Percentiles rank a stretch among this genome's conserved stretches.
These are phyloP conservation scores for Talaromyces stipitatus DNA, from an alignment of 495 filamentous ascomycete species.

Conservation along the genomic window DNA sequence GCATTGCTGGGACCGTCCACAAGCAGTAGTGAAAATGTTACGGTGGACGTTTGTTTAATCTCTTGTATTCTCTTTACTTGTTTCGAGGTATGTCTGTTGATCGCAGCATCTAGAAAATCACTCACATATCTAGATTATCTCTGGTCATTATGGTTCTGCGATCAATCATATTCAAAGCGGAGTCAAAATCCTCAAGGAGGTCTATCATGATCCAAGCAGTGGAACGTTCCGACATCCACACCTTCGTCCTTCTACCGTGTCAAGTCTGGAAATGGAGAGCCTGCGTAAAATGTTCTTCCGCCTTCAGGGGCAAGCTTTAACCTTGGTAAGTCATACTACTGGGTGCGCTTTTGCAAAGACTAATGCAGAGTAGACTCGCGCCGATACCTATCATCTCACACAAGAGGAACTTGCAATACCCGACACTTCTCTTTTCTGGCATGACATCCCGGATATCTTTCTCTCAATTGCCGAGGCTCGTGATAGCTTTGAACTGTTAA, in stretches of 20 bases:
- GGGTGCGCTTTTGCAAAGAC: background rate
- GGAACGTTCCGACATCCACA: slow-evolving; percentile 9
- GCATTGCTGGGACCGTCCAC: slow-evolving; percentile 7
- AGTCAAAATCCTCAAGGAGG: slow-evolving; percentile 20
- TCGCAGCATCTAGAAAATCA: background rate
- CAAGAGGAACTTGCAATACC: background rate
- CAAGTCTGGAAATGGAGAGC: slow-evolving; percentile 3
- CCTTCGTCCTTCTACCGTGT: slow-evolving; percentile 6
- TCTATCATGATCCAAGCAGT: slow-evolving; percentile 8
- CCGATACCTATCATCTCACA: background rate
- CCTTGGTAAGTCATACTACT: slow-evolving; percentile 5
- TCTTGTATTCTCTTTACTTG: slow-evolving; percentile 31
- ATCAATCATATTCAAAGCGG: slow-evolving; percentile 25
- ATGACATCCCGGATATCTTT: slow-evolving; percentile 3
- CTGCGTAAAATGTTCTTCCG: slow-evolving; percentile 11
- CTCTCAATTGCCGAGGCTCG: slow-evolving; percentile 14
- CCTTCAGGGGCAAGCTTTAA: slow-evolving; percentile 12
- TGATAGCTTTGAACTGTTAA: slow-evolving; percentile 13
- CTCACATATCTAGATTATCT: slow-evolving; percentile 15
- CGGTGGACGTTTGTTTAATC: slow-evolving; percentile 38
- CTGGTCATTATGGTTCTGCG: slow-evolving; percentile 24
- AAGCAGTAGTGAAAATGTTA: background rate
- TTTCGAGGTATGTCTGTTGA: slow-evolving; percentile 13
- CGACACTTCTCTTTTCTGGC: background rate
- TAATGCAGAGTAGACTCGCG: background rate